Evolutionary conservation across 2,329 filamentous ascomycete genomes (phyloP), one percentile per base, ranked within the genome.

Genomic region (Apiospora arundinis): DNA sequence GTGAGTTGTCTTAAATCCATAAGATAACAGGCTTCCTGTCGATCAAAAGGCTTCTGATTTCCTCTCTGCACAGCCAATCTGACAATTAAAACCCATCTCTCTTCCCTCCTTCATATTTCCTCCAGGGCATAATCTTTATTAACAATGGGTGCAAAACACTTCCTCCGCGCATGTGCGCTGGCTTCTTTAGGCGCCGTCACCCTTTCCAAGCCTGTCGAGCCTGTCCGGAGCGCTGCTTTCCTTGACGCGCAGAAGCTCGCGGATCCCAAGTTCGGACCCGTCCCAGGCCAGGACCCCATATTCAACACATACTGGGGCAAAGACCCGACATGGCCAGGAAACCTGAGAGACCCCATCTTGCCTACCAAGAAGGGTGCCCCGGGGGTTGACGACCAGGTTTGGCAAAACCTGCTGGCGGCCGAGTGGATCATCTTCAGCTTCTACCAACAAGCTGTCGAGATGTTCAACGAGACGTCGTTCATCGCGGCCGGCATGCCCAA

Each of bases 141-240:
- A 28, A 56, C 14, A 37, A 69, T 69, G 67, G 48, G 18, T 16
- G 48, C 32, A 8, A 49, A 25, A 28, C 90, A 91, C 77, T 85
- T 91, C 60, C 83, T 90, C 28, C 85, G 89, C 44, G 87, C 88
- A 68, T 89, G 91, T 80, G 84, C 90, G 78, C 86, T 91, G 69
- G 88, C 88, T 14, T n/a, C 67, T n/a, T 6, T 69, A 12, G 48
- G 46, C 46, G 37, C 46, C 23, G 21, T 42, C 5, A 32, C 37
- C 48, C 32, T 42, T 9, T 40, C 46, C 21, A 23, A 32, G 32
- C 67, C 67, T 21, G 21, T 69, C 67, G 18, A 25, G 2, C 42
- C n/a, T 25, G 7, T 28, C n/a, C n/a, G 56, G 56, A 40, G 25
- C 12, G 67, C 32, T 16, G 32, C 28, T 32, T 49, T 40, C 14